Evolutionary conservation across 2,329 filamentous ascomycete species (phyloP), one percentile per base, ranked within the genome.

Genomic region (Aspergillus felis): DNA sequence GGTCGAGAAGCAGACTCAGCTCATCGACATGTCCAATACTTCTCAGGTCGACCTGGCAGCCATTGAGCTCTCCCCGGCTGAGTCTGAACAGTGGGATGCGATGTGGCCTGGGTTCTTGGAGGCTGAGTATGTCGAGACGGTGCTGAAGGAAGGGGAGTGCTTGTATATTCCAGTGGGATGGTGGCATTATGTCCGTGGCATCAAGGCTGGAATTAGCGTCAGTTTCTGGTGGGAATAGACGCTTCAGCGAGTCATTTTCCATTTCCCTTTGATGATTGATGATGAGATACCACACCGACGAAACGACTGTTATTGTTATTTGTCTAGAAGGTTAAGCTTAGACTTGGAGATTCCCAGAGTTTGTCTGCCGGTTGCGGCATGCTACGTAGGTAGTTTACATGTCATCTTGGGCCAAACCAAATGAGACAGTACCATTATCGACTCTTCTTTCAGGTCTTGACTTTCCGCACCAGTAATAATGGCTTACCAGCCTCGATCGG

Each of bases 111-210:
- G 75, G 0, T 90, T 95, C 62, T 72, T 72, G 51, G 72, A 80
- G 0, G 80, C 89, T 1, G 78, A 82, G 54, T 93, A 88, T 69
- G 76, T 89, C 35, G 94, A 99, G 68, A 87, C 77, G 1, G 82
- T 97, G 1, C 76, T 99, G 5, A 84, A 82, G 29, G 88, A 89
- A 0, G 94, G 93, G 0, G 92, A 99, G 54, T 89, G 87, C 62
- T 71, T 99, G 54, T 94, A 96, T 71, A 90, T 99, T 54, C 94
- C 94, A 0, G 82, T 91, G 4, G 94, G 93, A 0, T 99, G 94
- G 93, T 99, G 94, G 94, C 94, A 99, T 78, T 97, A 97, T 74
- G 90, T 97, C 3, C 82, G 90, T 58, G 91, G 91, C 51, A 71
- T 97, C 67, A 91, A 86, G 56, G 85, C 90, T 22, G 96, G 93